Evolutionary conservation across 495 filamentous ascomycete genomes (phyloP), one percentile per base, ranked within the genome.

Genomic region (Jackrogersella multiformis): DNA sequence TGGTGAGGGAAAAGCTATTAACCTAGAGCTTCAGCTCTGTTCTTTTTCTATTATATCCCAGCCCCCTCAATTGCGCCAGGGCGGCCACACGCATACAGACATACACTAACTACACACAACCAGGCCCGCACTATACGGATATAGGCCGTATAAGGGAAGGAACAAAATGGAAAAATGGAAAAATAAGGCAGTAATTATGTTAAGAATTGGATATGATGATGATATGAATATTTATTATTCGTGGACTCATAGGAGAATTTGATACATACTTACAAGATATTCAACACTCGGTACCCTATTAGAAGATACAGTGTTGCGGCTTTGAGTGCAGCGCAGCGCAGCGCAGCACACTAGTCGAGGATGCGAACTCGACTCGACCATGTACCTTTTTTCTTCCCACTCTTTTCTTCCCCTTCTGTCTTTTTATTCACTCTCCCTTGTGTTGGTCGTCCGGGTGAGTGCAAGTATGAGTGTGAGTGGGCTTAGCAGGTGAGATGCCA

Each of bases 51-150:
- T 48, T 21, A 36, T 6, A 65, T 65, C 67, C 67, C 67, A 70
- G 56, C 67, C 67, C 67, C 67, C 67, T 70, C 67, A 70, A 58
- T 70, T 70, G 61, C 61, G 45, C 56, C 24, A 46, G 49, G 49
- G 38, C 46, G 57, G 45, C 61, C 52, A 46, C 53, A n/a, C n/a
- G n/a, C n/a, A n/a, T n/a, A n/a, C n/a, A n/a, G n/a, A n/a, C n/a
- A n/a, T n/a, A n/a, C n/a, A n/a, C n/a, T n/a, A n/a, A n/a, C n/a
- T n/a, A n/a, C n/a, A n/a, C n/a, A 55, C 61, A 62, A 70, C 16
- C 49, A 53, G 32, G 30, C 30, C 32, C 16, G 28, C 60, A 41
- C 38, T 59, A 58, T 62, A 56, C 59, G 39, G 45, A 64, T 56
- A 59, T 55, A 24, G 45, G 21, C 18, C 48, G 38, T 39, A 45